Evolutionary conservation across 1,284 basidiomycete genomes (phyloP).

Genomic region (Pseudozyma sp.): DNA sequence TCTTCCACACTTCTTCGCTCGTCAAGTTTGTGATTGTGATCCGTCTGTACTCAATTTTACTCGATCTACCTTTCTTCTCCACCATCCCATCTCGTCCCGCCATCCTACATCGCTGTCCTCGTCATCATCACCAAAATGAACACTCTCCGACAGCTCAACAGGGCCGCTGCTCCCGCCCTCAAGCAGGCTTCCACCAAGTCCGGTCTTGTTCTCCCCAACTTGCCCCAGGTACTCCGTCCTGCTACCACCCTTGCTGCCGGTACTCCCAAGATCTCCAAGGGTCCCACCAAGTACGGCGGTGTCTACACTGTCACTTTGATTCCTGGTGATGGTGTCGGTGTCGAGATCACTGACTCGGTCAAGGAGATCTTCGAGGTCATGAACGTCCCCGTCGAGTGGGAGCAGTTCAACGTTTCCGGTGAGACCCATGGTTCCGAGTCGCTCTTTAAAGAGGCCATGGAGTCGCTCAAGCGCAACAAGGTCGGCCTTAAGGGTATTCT

Average conservation of each 20-base stretch:
- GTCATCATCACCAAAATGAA: constrained; percentile 41
- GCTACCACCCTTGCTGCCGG: constrained; percentile 84
- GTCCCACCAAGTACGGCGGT: constrained; percentile 93
- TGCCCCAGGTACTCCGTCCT: constrained; percentile 54
- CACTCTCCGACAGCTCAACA: constrained; percentile 52
- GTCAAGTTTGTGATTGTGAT: background rate
- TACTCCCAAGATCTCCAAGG: constrained; percentile 80
- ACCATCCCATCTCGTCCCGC: constrained; percentile 13
- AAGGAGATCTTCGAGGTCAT: constrained; percentile 98
- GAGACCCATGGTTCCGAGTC: constrained; percentile 93
- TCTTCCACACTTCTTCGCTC: too few relatives aligned
- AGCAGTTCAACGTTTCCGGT: constrained; percentile 97
- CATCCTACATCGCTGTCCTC: constrained; percentile 26
- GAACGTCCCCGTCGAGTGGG: constrained; percentile 99
- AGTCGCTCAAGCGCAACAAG: constrained; percentile 93
- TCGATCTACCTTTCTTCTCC: constrained; percentile 6
- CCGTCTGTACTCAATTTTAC: background rate
- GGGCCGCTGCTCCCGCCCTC: constrained; percentile 51
- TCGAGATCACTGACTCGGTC: constrained; percentile 96
- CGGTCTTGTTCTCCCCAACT: constrained; percentile 48
- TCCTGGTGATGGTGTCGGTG: constrained; percentile 76
- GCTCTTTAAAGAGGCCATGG: constrained; percentile 93
- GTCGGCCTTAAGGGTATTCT: constrained; percentile 99
- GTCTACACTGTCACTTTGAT: constrained; percentile 72
- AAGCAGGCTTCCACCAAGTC: constrained; percentile 49